These are phyloP conservation scores for Yamadazyma phyllophila DNA, from an alignment of 805 yeast genomes.

Conservation along the genomic window DNA sequence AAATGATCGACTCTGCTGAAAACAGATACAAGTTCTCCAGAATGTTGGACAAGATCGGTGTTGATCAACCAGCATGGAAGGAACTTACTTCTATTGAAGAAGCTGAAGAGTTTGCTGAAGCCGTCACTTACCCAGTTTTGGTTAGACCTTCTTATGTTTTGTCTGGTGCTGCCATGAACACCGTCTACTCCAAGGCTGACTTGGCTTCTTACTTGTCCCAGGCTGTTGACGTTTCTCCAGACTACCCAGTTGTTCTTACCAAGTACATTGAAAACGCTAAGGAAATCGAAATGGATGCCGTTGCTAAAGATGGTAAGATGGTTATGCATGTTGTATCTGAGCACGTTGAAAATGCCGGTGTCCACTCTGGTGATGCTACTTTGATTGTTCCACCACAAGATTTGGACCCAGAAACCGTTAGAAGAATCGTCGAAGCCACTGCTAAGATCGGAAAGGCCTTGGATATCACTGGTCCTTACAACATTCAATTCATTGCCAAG, in stretches of 20 bases:
- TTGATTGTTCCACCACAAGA: slow-evolving; percentile 89
- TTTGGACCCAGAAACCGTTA: slow-evolving; percentile 84
- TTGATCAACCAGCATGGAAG: slow-evolving; percentile 99
- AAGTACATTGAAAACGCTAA: slow-evolving; percentile 94
- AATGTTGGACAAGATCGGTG: slow-evolving; percentile 94
- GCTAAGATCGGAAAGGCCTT: slow-evolving; percentile 92
- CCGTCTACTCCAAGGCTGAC: slow-evolving; percentile 87
- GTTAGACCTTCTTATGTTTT: slow-evolving; percentile 97
- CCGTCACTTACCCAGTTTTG: slow-evolving; percentile 88
- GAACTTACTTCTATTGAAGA: slow-evolving; percentile 90
- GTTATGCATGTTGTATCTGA: slow-evolving; percentile 95
- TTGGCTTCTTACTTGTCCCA: slow-evolving; percentile 83
- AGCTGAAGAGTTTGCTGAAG: slow-evolving; percentile 89
- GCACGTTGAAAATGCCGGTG: slow-evolving; percentile 98
- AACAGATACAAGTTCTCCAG: slow-evolving; percentile 97
- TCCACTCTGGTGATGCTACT: slow-evolving; percentile 98
- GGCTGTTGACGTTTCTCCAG: slow-evolving; percentile 97
- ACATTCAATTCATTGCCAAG: slow-evolving; percentile 88
- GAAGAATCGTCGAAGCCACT: slow-evolving; percentile 89
- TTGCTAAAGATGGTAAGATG: slow-evolving; percentile 84
- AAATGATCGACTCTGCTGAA: slow-evolving; percentile 97
- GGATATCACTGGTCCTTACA: slow-evolving; percentile 96
- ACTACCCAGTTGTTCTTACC: slow-evolving; percentile 95
- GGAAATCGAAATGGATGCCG: slow-evolving; percentile 97
- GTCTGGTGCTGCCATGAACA: slow-evolving; percentile 99